A percentile compares a stretch with the other conserved stretches of the same genome.
Conservation (phyloP, 1,284 basidiomycete genomes). For the Microbotryomycetes sp. region DNA sequence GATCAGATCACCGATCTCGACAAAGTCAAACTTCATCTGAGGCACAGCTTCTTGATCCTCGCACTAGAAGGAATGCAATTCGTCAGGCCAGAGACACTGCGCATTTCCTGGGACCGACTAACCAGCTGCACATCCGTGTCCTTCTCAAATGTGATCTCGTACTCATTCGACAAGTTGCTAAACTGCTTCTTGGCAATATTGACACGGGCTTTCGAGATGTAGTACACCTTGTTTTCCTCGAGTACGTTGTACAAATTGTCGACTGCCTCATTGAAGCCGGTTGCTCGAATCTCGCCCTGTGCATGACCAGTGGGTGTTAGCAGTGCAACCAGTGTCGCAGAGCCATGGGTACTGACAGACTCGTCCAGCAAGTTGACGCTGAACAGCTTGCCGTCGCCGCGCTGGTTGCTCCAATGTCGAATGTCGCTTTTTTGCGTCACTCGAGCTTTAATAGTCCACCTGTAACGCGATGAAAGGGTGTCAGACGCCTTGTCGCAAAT, state of each 20-base stretch:
- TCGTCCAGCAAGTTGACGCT: slow-evolving; percentile 91
- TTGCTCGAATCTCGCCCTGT: slow-evolving; percentile 78
- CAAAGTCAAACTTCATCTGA: slow-evolving; percentile 73
- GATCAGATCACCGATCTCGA: slow-evolving; percentile 58
- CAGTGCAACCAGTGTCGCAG: neutral
- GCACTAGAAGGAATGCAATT: slow-evolving; percentile 45
- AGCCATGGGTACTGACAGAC: slow-evolving; percentile 47
- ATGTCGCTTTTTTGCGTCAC: slow-evolving; percentile 87
- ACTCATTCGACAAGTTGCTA: slow-evolving; percentile 82
- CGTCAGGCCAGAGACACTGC: neutral
- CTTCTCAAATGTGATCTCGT: slow-evolving; percentile 83
- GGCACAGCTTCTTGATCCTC: slow-evolving; percentile 67
- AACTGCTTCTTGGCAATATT: slow-evolving; percentile 98
- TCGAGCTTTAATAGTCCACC: slow-evolving; percentile 93
- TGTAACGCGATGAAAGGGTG: slow-evolving; percentile 19
- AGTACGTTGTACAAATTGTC: slow-evolving; percentile 76
- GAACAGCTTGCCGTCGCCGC: slow-evolving; percentile 94
- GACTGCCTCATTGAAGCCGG: slow-evolving; percentile 82
- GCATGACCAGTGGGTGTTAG: neutral
- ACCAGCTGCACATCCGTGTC: slow-evolving; percentile 67
- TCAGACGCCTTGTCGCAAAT: too few relatives aligned
- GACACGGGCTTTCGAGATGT: slow-evolving; percentile 80
- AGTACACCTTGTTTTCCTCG: slow-evolving; percentile 90
- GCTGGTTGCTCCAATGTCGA: slow-evolving; percentile 77
- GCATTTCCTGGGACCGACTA: neutral